Evolutionary conservation across 2,329 filamentous ascomycete species (phyloP).

Genomic region (Exophiala sp.): DNA sequence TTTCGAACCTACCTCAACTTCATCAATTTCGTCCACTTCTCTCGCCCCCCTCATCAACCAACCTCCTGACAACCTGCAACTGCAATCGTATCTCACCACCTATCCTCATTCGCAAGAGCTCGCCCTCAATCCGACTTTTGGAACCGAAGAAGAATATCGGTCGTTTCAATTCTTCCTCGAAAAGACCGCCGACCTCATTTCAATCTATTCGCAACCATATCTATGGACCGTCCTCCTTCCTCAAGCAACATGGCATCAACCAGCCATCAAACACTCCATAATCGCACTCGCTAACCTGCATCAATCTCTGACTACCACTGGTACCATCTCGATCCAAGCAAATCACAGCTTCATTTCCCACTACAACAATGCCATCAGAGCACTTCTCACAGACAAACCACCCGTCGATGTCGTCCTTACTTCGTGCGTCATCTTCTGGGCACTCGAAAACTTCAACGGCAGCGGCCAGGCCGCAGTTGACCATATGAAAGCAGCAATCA

Average conservation of each 20-base stretch:
- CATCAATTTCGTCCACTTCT: neutral
- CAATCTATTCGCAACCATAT: constrained; percentile 18
- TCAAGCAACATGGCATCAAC: constrained; percentile 20
- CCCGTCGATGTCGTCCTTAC: constrained; percentile 19
- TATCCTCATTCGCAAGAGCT: constrained; percentile 15
- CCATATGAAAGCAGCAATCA: constrained; percentile 22
- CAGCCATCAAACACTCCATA: constrained; percentile 23
- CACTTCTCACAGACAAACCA: constrained; percentile 13
- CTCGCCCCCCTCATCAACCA: neutral
- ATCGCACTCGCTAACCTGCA: constrained; percentile 19
- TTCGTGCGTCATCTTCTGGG: constrained; percentile 20
- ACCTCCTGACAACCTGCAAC: neutral
- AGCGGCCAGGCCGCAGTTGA: constrained; percentile 11
- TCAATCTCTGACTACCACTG: constrained; percentile 12
- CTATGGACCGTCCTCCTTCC: constrained; percentile 21
- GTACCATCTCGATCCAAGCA: neutral
- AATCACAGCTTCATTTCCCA: constrained; percentile 17
- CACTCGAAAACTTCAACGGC: constrained; percentile 19
- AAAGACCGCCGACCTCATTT: constrained; percentile 18
- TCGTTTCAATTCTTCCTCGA: constrained; percentile 22
- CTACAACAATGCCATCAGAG: constrained; percentile 18
- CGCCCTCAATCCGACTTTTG: constrained; percentile 12
- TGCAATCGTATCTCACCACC: constrained; percentile 6
- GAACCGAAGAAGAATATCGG: constrained; percentile 16
- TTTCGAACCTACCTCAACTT: constrained; percentile 15